Conservation (phyloP, 352 stramenopile genomes). For the Globisporangium mamillatum region DNA sequence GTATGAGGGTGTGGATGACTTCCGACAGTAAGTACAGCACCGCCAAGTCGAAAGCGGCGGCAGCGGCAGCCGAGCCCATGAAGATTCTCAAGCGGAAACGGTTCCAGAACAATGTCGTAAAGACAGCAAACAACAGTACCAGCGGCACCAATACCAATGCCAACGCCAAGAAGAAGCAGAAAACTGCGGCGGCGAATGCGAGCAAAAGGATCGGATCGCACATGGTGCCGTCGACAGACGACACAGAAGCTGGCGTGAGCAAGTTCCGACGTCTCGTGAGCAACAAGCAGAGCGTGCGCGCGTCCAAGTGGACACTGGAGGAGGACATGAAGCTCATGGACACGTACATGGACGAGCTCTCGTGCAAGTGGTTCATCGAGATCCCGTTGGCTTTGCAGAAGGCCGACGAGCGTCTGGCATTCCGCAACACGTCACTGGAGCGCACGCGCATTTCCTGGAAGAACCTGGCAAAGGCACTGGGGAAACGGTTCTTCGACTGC, state of each 20-base stretch:
- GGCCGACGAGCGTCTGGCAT: conserved; percentile 60
- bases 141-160: neutral
- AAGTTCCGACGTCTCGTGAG: conserved; percentile 47
- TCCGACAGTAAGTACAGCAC: conserved; percentile 42
- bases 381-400: conserved; percentile 66
- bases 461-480: conserved; percentile 44
- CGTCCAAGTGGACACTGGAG: conserved; percentile 59
- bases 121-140: conserved; percentile 8
- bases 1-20: conserved; percentile 63
- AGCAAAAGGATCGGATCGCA: conserved; percentile 14
- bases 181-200: neutral
- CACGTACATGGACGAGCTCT: conserved; percentile 71
- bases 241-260: conserved; percentile 34
- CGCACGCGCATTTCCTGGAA: conserved; percentile 78
- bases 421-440: conserved; percentile 51
- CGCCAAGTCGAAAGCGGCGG: conserved; percentile 54
- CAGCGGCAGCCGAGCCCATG: conserved; percentile 34
- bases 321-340: conserved; percentile 68
- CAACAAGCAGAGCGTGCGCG: conserved; percentile 50
- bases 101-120: conserved; percentile 26
- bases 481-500: conserved; percentile 65
- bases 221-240: conserved; percentile 26
- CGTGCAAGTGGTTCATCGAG: conserved; percentile 75
- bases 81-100: conserved; percentile 56
- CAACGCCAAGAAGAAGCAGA: conserved; percentile 19